These are phyloP conservation scores for Sclerotinia trifoliorum DNA, from an alignment of 2,329 filamentous ascomycete genomes.

Conservation along the genomic window DNA sequence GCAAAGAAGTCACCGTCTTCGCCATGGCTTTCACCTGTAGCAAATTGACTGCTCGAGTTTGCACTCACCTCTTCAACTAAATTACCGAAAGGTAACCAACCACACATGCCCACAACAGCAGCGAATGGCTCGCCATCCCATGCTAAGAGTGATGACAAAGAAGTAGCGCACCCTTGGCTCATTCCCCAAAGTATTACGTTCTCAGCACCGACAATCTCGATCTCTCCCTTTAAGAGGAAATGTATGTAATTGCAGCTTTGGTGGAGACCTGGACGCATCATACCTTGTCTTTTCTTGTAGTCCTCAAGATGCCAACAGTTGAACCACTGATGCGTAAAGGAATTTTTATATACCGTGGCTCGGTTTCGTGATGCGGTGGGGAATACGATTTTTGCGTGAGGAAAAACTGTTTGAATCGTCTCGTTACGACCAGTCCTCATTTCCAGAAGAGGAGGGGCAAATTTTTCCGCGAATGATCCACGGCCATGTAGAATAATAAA, in stretches of 20 bases:
- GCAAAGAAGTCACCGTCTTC: not conserved
- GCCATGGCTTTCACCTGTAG: not conserved
- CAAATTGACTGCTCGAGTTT: not conserved
- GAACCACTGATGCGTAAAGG: slow-evolving; percentile 48
- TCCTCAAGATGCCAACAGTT: slow-evolving; percentile 44
- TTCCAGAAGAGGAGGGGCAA: slow-evolving; percentile 44
- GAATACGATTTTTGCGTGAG: slow-evolving; percentile 51
- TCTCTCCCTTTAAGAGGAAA: slow-evolving; percentile 42
- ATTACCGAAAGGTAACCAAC: slow-evolving; percentile 47
- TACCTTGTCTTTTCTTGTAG: slow-evolving; percentile 25
- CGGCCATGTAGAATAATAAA: slow-evolving; percentile 52
- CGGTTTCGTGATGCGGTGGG: slow-evolving; percentile 46
- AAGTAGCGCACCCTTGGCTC: slow-evolving; percentile 53
- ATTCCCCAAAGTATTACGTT: slow-evolving; percentile 51
- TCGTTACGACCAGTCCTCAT: slow-evolving; percentile 28
- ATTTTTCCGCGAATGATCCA: slow-evolving; percentile 44
- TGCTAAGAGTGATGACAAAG: slow-evolving; percentile 45
- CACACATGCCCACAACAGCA: slow-evolving; percentile 44
- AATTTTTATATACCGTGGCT: slow-evolving; percentile 44
- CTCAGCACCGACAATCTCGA: slow-evolving; percentile 41
- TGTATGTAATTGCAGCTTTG: slow-evolving; percentile 46
- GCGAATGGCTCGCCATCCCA: slow-evolving; percentile 46
- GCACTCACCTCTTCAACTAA: slow-evolving; percentile 34
- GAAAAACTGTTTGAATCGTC: slow-evolving; percentile 41
- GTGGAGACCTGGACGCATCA: slow-evolving; percentile 44